A percentile compares a stretch with the other conserved stretches of the same genome.
Evolutionary conservation across 768 basidiomycete species (phyloP).

Genomic region (Symmetrospora coprosmae): DNA sequence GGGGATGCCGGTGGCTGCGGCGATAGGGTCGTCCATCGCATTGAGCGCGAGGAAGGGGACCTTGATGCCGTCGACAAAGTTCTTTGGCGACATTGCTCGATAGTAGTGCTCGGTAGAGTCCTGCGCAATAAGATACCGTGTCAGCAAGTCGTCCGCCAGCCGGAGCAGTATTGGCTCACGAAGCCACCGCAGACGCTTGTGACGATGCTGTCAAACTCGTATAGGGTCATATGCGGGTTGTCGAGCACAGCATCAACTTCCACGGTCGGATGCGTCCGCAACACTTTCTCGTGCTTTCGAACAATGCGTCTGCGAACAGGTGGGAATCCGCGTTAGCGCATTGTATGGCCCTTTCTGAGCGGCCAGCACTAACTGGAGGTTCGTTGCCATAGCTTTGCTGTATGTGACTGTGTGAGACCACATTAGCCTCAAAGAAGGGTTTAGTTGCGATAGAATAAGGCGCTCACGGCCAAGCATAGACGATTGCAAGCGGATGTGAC

Average conservation of each 20-base stretch:
- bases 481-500: slow-evolving; percentile 21
- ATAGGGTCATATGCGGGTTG: slow-evolving; percentile 29
- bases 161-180: background rate
- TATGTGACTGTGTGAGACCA: slow-evolving; percentile 43
- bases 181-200: slow-evolving; percentile 43
- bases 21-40: slow-evolving; percentile 63
- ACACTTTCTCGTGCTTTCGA: slow-evolving; percentile 6
- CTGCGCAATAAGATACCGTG: slow-evolving; percentile 41
- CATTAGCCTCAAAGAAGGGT: background rate
- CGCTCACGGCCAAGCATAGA: slow-evolving; percentile 21
- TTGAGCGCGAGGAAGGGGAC: slow-evolving; percentile 66
- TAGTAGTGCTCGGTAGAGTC: slow-evolving; percentile 43
- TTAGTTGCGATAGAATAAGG: slow-evolving; percentile 8
- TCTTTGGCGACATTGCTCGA: slow-evolving; percentile 48
- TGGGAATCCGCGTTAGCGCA: slow-evolving; percentile 36
- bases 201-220: slow-evolving; percentile 43
- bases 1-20: slow-evolving; percentile 43
- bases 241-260: slow-evolving; percentile 18
- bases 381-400: slow-evolving; percentile 48
- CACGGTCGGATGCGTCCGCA: background rate
- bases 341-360: slow-evolving; percentile 50
- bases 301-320: slow-evolving; percentile 13
- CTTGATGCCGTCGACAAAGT: slow-evolving; percentile 47
- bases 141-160: no score
- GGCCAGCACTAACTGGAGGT: slow-evolving; percentile 49